Conservation (phyloP, 2,329 filamentous ascomycete species). For the Onygenales sp. region DNA sequence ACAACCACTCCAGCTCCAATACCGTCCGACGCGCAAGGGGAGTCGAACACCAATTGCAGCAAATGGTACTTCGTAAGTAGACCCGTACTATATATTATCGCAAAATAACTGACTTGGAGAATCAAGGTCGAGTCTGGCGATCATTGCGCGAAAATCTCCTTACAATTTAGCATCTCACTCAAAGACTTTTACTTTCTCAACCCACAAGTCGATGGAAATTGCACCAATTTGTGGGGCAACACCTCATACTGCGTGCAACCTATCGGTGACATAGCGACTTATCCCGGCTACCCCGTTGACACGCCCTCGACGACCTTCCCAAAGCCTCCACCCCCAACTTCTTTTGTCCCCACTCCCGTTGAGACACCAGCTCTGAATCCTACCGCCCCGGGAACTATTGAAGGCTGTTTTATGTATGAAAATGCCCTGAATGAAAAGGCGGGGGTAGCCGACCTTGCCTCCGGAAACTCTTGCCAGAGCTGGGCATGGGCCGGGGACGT, state of each 20-base stretch:
- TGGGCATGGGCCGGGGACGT: background rate
- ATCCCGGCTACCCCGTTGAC: background rate
- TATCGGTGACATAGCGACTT: background rate
- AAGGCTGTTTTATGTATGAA: background rate
- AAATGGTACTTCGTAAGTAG: background rate
- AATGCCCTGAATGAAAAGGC: background rate
- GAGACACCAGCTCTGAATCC: background rate
- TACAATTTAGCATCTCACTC: slow-evolving; percentile 2
- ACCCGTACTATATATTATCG: background rate
- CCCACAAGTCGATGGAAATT: slow-evolving; percentile 4
- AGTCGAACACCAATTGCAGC: background rate
- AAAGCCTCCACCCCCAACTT: background rate
- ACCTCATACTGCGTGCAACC: background rate
- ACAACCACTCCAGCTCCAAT: background rate
- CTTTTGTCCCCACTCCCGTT: background rate
- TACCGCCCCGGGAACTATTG: background rate
- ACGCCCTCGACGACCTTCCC: background rate
- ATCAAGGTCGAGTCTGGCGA: background rate
- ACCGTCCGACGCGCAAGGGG: background rate
- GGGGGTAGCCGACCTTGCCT: background rate
- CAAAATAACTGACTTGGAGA: background rate
- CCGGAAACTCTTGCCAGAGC: background rate
- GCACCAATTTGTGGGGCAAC: slow-evolving; percentile 3
- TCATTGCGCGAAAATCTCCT: slow-evolving; percentile 5
- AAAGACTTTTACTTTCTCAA: slow-evolving; percentile 8